These are phyloP conservation scores for Neurospora sp. DNA, from an alignment of 495 filamentous ascomycete species.

Conservation along the genomic window DNA sequence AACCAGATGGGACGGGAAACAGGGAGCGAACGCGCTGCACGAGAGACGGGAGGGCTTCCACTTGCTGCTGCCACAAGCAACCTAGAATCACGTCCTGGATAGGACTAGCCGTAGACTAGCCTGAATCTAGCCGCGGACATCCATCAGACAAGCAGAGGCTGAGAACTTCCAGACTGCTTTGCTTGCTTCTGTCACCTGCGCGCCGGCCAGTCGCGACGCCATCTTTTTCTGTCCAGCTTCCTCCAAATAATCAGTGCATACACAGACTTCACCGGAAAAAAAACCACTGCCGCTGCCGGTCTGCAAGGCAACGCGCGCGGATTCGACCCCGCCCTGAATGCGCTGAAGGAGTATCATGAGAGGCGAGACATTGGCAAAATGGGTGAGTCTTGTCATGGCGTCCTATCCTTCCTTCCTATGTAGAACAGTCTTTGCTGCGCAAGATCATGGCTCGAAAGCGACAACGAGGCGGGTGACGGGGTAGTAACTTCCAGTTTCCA, in stretches of 20 bases:
- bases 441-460: background rate
- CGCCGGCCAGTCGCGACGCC: background rate
- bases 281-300: background rate
- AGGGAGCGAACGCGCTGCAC: background rate
- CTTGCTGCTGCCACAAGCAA: background rate
- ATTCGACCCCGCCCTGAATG: background rate
- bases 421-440: background rate
- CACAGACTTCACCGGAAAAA: background rate
- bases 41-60: background rate
- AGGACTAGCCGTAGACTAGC: background rate
- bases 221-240: background rate
- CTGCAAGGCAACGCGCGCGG: background rate
- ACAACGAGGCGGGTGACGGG: background rate
- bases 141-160: background rate
- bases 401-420: background rate
- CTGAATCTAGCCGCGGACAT: background rate
- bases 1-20: background rate
- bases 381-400: constrained; percentile 18
- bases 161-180: background rate
- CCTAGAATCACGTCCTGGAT: background rate
- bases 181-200: background rate
- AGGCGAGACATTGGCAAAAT: constrained; percentile 21
- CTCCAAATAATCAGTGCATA: background rate
- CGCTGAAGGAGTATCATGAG: constrained; percentile 17
- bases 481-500: background rate